Evolutionary conservation across 169 alveolate species (phyloP).

Genomic region (Eimeria tenella): DNA sequence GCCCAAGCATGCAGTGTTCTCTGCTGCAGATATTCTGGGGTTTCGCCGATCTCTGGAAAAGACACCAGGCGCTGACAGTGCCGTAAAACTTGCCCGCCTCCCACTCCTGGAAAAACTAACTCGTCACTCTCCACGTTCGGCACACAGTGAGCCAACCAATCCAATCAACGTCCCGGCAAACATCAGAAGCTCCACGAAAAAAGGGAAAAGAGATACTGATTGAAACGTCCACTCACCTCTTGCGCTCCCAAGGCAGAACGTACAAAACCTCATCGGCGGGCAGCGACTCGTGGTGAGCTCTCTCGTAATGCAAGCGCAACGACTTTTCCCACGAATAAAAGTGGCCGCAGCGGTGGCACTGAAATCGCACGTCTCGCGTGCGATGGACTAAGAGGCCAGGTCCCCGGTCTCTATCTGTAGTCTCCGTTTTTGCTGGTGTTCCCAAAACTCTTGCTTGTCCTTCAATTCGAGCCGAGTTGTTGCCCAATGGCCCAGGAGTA

Average conservation of each 20-base stretch:
- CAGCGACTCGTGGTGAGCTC: constrained; percentile 35
- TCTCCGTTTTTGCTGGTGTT: neutral
- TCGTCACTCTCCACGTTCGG: too few relatives aligned
- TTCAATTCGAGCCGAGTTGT: neutral
- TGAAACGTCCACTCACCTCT: constrained; percentile 19
- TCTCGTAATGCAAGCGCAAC: constrained; percentile 57
- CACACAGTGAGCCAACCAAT: too few relatives aligned
- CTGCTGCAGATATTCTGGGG: too few relatives aligned
- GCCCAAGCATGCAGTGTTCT: neutral
- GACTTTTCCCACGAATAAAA: constrained; percentile 48
- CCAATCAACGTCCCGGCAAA: neutral
- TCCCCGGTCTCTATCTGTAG: constrained; percentile 16
- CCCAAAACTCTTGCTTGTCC: neutral
- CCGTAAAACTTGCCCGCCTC: too few relatives aligned
- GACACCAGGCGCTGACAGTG: too few relatives aligned
- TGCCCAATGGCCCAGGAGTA: neutral
- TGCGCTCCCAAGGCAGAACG: constrained; percentile 74
- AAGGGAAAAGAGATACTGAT: neutral
- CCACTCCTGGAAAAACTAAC: too few relatives aligned
- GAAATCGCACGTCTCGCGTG: constrained; percentile 71
- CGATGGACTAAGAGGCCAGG: constrained; percentile 72
- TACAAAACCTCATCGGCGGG: constrained; percentile 62
- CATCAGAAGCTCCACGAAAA: neutral
- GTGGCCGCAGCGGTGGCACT: constrained; percentile 77
- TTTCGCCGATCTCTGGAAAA: too few relatives aligned